Evolutionary conservation across 805 yeast species (phyloP).

Genomic region (Kluyveromyces lactis): DNA sequence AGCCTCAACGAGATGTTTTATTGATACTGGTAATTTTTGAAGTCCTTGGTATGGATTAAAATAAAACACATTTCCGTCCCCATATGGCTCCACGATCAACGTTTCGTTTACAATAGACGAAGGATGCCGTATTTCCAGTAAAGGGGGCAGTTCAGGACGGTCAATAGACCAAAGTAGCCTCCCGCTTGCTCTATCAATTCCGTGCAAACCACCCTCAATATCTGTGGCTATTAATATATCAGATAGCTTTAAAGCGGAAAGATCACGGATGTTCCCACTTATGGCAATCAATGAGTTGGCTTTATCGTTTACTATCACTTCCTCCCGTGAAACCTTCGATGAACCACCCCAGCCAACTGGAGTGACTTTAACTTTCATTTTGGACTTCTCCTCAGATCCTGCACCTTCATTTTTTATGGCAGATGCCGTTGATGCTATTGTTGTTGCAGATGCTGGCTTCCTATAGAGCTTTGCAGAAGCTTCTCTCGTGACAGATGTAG

Average conservation of each 20-base stretch:
- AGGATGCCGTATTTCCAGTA: conserved; percentile 18
- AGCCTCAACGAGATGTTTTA: conserved; percentile 65
- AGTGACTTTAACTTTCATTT: background rate
- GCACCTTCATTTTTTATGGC: background rate
- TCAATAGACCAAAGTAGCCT: conserved; percentile 67
- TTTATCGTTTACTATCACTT: background rate
- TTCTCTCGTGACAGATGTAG: background rate
- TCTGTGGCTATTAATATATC: conserved; percentile 58
- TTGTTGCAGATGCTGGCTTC: background rate
- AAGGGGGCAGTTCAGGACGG: conserved; percentile 31
- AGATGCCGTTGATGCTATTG: background rate
- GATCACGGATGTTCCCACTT: conserved; percentile 2
- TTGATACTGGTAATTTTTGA: conserved; percentile 72
- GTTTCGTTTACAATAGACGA: conserved; percentile 28
- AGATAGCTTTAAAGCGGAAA: background rate
- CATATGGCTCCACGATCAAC: conserved; percentile 88
- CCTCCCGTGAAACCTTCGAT: background rate
- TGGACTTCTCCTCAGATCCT: background rate
- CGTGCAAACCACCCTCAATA: conserved; percentile 82
- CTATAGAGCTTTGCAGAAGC: background rate
- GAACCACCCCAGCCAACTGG: background rate
- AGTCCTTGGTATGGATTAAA: conserved; percentile 70
- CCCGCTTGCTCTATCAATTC: conserved; percentile 69
- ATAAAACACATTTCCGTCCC: conserved; percentile 75
- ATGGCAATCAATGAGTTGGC: conserved; percentile 4